Percentiles rank a stretch among this genome's conserved stretches.
Conservation (phyloP, 768 basidiomycete species). For the Phylloporus scabripes region DNA sequence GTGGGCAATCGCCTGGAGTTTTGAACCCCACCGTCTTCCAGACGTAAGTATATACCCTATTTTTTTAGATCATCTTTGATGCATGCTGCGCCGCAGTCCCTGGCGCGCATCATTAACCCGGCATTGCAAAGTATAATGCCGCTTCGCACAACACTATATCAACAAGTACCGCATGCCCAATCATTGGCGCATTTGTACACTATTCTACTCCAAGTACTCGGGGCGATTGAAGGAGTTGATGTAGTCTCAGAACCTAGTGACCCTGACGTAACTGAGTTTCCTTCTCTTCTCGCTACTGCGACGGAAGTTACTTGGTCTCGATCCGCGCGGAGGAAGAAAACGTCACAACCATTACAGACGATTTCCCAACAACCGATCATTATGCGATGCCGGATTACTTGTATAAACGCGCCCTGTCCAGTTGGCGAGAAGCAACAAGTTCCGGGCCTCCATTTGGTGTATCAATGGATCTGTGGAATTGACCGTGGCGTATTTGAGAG, state of each 20-base stretch:
- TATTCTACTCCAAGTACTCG: slow-evolving; percentile 30
- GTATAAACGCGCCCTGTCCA: slow-evolving; percentile 12
- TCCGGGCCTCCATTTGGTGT: slow-evolving; percentile 27
- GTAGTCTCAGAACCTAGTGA: not conserved
- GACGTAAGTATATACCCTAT: slow-evolving; percentile 52
- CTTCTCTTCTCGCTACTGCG: slow-evolving; percentile 26
- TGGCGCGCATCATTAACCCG: slow-evolving; percentile 36
- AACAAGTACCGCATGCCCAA: slow-evolving; percentile 26
- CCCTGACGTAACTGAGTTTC: not conserved
- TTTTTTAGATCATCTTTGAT: slow-evolving; percentile 19
- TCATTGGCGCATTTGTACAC: slow-evolving; percentile 10
- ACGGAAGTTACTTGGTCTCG: slow-evolving; percentile 63
- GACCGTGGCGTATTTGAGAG: slow-evolving; percentile 59
- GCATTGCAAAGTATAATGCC: slow-evolving; percentile 52
- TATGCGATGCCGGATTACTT: slow-evolving; percentile 25
- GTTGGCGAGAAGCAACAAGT: slow-evolving; percentile 7
- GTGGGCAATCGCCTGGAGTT: slow-evolving; percentile 93
- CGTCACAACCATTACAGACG: not conserved
- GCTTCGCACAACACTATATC: slow-evolving; percentile 48
- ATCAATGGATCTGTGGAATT: slow-evolving; percentile 58
- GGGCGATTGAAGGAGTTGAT: slow-evolving; percentile 28
- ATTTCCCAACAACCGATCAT: slow-evolving; percentile 5
- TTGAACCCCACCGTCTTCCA: slow-evolving; percentile 54
- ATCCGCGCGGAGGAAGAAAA: slow-evolving; percentile 50
- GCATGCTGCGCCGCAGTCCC: slow-evolving; percentile 28